Conservation (phyloP, 129 eudicot species). For the Pseudognaphalium luteoalbum region DNA sequence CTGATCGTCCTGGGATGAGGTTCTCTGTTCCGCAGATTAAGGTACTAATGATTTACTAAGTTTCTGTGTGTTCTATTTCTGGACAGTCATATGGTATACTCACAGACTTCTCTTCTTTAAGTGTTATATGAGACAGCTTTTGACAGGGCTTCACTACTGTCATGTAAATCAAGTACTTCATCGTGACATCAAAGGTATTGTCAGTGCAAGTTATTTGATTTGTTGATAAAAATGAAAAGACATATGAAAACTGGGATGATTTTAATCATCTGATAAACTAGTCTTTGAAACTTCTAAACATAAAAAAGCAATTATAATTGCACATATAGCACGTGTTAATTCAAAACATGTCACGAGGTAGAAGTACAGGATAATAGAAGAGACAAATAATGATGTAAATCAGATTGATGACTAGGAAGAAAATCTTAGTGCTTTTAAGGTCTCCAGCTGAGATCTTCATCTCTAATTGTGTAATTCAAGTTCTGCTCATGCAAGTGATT, state of each 20-base stretch:
- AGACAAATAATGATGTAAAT: not conserved
- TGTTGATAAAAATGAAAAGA: constrained; percentile 20
- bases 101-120: constrained; percentile 36
- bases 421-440: not conserved
- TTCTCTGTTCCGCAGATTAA: constrained; percentile 88
- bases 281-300: not conserved
- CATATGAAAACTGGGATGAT: not conserved
- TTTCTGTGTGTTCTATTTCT: not conserved
- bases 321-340: not conserved
- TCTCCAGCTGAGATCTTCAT: not conserved
- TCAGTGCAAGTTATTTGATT: constrained; percentile 22
- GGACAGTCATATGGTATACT: constrained; percentile 16
- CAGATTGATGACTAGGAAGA: not conserved
- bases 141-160: constrained; percentile 96
- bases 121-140: constrained; percentile 96
- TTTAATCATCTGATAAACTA: not conserved
- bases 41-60: constrained; percentile 31
- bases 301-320: constrained; percentile 1
- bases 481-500: constrained; percentile 1
- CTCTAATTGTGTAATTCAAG: not conserved
- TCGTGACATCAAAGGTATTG: constrained; percentile 88
- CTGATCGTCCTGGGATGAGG: constrained; percentile 95
- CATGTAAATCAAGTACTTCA: constrained; percentile 94
- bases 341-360: not conserved
- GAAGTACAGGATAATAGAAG: not conserved